Conservation (phyloP, 1,284 basidiomycete species). For the Sporisorium graminicola region DNA sequence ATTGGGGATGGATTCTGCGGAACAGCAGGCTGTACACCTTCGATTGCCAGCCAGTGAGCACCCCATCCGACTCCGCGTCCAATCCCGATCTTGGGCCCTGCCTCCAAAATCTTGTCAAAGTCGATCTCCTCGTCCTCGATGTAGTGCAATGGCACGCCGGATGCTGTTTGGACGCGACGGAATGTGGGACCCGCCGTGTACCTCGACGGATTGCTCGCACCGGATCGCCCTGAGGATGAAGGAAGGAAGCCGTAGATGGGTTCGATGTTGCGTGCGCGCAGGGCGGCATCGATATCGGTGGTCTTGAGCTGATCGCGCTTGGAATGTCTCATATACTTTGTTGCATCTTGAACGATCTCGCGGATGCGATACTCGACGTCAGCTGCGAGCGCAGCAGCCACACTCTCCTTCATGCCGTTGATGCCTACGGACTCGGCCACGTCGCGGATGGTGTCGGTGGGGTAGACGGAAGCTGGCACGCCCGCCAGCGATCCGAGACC, state of each 20-base stretch:
- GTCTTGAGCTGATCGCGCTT: conserved; percentile 87
- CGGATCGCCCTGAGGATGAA: conserved; percentile 46
- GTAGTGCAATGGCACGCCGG: conserved; percentile 77
- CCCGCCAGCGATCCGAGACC: conserved; percentile 41
- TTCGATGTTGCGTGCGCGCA: conserved; percentile 94
- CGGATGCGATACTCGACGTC: conserved; percentile 98
- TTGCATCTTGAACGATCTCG: conserved; percentile 93
- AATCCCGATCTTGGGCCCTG: conserved; percentile 59
- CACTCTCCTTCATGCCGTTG: conserved; percentile 80
- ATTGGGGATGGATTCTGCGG: conserved; percentile 88
- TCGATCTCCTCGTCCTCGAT: conserved; percentile 98
- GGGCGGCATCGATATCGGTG: conserved; percentile 90
- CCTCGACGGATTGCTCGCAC: conserved; percentile 18
- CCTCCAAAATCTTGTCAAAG: conserved; percentile 76
- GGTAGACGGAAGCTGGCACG: conserved; percentile 61
- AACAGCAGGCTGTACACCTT: conserved; percentile 95
- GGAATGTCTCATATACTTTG: conserved; percentile 95
- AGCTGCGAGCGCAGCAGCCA: conserved; percentile 87
- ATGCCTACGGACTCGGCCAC: conserved; percentile 90
- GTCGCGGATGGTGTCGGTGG: conserved; percentile 73
- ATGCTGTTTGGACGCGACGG: conserved; percentile 69
- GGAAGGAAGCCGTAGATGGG: conserved; percentile 65
- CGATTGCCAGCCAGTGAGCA: conserved; percentile 93
- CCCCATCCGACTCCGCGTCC: conserved; percentile 68
- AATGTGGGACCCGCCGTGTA: conserved; percentile 63